phyloP scores from a whole-genome alignment of 176 grass and related monocot genomes.

The Avena atlantica region DNA sequence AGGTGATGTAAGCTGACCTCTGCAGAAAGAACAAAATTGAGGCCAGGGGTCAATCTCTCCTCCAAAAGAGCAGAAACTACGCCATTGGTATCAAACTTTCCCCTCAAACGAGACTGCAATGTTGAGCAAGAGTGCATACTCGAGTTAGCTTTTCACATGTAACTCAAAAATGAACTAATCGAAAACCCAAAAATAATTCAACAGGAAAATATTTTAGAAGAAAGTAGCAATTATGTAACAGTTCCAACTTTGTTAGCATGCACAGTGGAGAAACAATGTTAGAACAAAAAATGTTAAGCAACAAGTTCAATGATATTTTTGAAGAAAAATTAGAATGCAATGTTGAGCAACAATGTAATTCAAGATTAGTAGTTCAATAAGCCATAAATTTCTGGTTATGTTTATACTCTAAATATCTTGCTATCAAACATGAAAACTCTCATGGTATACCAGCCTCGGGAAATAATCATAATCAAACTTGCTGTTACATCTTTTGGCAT shows the following conservation, averaged over 20 bases:
- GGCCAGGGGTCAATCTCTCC: conserved; percentile 44
- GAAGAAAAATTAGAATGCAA: not conserved
- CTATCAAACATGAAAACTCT: conserved; percentile 26
- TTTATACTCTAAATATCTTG: conserved; percentile 6
- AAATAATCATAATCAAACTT: conserved; percentile 74
- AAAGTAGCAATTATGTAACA: not conserved
- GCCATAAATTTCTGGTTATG: not conserved
- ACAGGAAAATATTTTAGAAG: not conserved
- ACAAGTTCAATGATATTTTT: not conserved
- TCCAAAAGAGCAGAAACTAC: conserved; percentile 72
- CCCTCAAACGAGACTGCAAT: conserved; percentile 72
- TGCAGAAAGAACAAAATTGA: conserved; percentile 71
- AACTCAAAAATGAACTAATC: not conserved
- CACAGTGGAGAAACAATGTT: not conserved
- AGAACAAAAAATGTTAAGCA: not conserved
- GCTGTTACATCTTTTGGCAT: conserved; percentile 54
- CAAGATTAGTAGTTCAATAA: not conserved
- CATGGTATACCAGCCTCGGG: conserved; percentile 52
- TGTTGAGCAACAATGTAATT: not conserved
- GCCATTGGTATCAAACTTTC: conserved; percentile 72
- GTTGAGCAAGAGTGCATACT: conserved; percentile 32
- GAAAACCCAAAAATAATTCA: conserved; percentile 13
- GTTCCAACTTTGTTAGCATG: not conserved
- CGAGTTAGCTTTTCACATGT: not conserved
- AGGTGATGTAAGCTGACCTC: conserved; percentile 60